phyloP scores from a whole-genome alignment of 345 rosid species.

The Sisymbrium irio region DNA sequence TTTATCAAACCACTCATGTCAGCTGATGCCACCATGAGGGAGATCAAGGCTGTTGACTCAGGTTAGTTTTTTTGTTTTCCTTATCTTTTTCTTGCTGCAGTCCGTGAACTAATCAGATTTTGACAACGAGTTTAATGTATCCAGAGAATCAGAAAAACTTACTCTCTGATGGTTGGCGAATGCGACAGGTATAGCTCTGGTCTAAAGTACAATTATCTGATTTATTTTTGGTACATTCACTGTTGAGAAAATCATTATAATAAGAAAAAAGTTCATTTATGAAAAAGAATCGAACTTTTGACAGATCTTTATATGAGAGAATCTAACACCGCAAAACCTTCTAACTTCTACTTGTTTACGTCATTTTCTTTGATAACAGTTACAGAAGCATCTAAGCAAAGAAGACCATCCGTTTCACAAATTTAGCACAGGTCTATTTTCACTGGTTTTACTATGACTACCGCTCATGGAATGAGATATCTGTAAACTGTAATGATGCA shows the following conservation, averaged over 20 bases:
- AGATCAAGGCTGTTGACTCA: conserved; percentile 93
- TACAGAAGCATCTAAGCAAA: conserved; percentile 69
- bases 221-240: neutral
- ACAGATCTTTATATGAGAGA: neutral
- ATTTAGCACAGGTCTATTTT: conserved; percentile 72
- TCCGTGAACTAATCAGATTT: neutral
- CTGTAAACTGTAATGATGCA: neutral
- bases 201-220: neutral
- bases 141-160: conserved; percentile 93
- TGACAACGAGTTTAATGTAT: conserved; percentile 24
- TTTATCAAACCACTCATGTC: conserved; percentile 91
- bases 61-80: conserved; percentile 43
- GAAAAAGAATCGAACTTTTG: neutral
- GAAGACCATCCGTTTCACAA: conserved; percentile 88
- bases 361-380: conserved; percentile 42
- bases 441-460: neutral
- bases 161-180: conserved; percentile 79
- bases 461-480: neutral
- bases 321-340: neutral
- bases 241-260: neutral
- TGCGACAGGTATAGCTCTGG: conserved; percentile 60
- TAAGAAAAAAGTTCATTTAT: neutral
- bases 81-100: neutral
- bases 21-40: conserved; percentile 88
- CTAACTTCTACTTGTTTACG: neutral